A percentile compares a stretch with the other conserved stretches of the same genome.
These are phyloP conservation scores for Graphilbum fragrans DNA, from an alignment of 2,329 filamentous ascomycete genomes.

Conservation along the genomic window DNA sequence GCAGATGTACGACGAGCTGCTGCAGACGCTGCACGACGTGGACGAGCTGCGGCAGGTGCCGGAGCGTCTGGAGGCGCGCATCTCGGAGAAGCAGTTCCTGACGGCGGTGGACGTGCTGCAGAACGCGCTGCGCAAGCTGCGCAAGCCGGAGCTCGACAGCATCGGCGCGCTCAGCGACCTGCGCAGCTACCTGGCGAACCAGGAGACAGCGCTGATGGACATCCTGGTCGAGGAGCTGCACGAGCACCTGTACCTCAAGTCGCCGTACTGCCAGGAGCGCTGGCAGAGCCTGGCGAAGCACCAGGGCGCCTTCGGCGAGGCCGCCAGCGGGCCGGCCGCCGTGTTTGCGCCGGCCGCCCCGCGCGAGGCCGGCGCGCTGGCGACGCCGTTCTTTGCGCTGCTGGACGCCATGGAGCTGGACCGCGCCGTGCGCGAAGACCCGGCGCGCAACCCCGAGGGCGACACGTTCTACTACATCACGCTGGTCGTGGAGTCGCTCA, in stretches of 20 bases:
- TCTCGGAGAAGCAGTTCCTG: constrained; percentile 92
- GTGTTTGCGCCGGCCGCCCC: neutral
- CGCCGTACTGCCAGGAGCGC: constrained; percentile 89
- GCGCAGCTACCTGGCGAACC: constrained; percentile 78
- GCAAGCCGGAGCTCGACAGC: constrained; percentile 78
- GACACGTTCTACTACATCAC: constrained; percentile 93
- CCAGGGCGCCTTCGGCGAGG: constrained; percentile 28
- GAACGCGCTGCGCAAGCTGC: constrained; percentile 69
- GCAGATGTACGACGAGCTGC: constrained; percentile 79
- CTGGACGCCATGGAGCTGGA: constrained; percentile 50
- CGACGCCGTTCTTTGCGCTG: constrained; percentile 41
- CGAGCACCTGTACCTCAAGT: constrained; percentile 94
- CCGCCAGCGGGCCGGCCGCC: neutral
- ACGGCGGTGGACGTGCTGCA: constrained; percentile 87
- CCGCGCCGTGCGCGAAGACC: constrained; percentile 63
- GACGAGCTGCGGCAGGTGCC: constrained; percentile 84
- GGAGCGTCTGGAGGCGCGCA: constrained; percentile 83
- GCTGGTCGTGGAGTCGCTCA: constrained; percentile 76
- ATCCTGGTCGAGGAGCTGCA: constrained; percentile 96
- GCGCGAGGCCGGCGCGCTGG: neutral
- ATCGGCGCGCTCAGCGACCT: constrained; percentile 84
- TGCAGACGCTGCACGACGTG: constrained; percentile 71
- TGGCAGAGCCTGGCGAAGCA: constrained; percentile 75
- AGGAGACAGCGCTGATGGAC: constrained; percentile 83
- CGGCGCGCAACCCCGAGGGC: constrained; percentile 83